A percentile compares a stretch with the other conserved stretches of the same genome.
These are phyloP conservation scores for Ustilago cynodontis DNA, from an alignment of 1,284 basidiomycete species.

Conservation along the genomic window DNA sequence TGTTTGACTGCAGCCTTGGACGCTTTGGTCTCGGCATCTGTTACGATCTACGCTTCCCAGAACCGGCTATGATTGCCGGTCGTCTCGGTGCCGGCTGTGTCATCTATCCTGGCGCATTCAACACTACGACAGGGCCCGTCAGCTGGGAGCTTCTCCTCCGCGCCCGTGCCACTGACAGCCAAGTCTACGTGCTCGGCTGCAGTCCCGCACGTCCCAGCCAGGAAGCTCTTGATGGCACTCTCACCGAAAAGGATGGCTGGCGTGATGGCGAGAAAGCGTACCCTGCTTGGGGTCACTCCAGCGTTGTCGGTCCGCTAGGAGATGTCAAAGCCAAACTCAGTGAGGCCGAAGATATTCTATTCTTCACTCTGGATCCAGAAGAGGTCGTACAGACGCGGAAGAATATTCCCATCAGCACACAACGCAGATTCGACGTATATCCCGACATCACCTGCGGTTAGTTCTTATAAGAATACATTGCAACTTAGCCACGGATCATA, in stretches of 20 bases:
- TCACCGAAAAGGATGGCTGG: slow-evolving; percentile 36
- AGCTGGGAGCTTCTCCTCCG: slow-evolving; percentile 96
- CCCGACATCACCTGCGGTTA: slow-evolving; percentile 11
- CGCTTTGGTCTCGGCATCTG: slow-evolving; percentile 91
- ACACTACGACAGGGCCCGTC: slow-evolving; percentile 87
- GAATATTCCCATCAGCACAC: slow-evolving; percentile 61
- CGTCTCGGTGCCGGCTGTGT: slow-evolving; percentile 87
- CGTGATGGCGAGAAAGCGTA: slow-evolving; percentile 60
- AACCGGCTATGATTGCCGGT: slow-evolving; percentile 90
- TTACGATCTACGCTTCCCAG: slow-evolving; percentile 85
- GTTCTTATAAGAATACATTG: neutral
- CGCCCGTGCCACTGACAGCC: slow-evolving; percentile 91
- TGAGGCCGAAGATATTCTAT: slow-evolving; percentile 82
- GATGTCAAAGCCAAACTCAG: slow-evolving; percentile 81
- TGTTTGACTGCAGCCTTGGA: slow-evolving; percentile 93
- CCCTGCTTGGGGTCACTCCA: slow-evolving; percentile 67
- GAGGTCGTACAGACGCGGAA: slow-evolving; percentile 53
- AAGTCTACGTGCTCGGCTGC: slow-evolving; percentile 94
- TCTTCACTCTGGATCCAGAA: slow-evolving; percentile 57
- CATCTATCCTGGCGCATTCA: slow-evolving; percentile 76
- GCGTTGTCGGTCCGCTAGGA: slow-evolving; percentile 74
- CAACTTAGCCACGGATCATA: neutral
- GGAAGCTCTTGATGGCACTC: slow-evolving; percentile 64
- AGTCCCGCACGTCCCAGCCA: slow-evolving; percentile 89
- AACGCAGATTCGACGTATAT: slow-evolving; percentile 64